These are phyloP conservation scores for Thozetella sp. DNA, from an alignment of 495 filamentous ascomycete genomes.

Conservation along the genomic window DNA sequence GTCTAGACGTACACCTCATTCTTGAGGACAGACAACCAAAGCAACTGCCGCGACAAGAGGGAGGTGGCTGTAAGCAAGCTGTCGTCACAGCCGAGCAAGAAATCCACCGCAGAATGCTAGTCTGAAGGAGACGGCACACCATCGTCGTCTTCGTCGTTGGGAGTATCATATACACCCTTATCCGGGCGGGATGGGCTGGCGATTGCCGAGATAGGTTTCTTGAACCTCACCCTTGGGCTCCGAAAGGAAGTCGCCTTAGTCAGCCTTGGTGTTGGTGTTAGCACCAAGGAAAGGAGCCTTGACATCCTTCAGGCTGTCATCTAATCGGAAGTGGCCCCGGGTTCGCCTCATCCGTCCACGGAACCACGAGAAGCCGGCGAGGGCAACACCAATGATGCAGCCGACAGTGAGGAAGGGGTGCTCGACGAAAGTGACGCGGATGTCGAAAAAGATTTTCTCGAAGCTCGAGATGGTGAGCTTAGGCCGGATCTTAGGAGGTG, in stretches of 20 bases:
- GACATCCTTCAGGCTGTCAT: constrained; percentile 60
- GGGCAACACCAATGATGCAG: constrained; percentile 55
- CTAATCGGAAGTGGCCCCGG: constrained; percentile 74
- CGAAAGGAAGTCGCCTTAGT: constrained; percentile 49
- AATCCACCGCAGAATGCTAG: no score
- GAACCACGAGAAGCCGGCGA: constrained; percentile 52
- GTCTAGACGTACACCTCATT: not conserved
- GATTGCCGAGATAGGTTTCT: no score
- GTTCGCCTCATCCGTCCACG: constrained; percentile 57
- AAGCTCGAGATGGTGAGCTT: constrained; percentile 84
- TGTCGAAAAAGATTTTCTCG: constrained; percentile 77
- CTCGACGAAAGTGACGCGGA: constrained; percentile 63
- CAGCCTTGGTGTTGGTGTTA: constrained; percentile 72
- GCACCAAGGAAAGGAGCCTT: constrained; percentile 60
- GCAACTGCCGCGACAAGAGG: no score
- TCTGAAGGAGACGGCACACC: no score
- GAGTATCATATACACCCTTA: no score
- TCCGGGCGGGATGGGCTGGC: no score
- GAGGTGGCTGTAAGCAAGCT: not conserved
- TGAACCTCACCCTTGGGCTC: no score
- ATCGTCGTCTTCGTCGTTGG: no score
- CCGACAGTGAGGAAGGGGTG: constrained; percentile 75
- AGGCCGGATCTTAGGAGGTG: constrained; percentile 78
- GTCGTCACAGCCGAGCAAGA: not conserved
- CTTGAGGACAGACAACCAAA: not conserved